Evolutionary conservation across 352 stramenopile species (phyloP).

Genomic region (Phytophthora uliginosa): DNA sequence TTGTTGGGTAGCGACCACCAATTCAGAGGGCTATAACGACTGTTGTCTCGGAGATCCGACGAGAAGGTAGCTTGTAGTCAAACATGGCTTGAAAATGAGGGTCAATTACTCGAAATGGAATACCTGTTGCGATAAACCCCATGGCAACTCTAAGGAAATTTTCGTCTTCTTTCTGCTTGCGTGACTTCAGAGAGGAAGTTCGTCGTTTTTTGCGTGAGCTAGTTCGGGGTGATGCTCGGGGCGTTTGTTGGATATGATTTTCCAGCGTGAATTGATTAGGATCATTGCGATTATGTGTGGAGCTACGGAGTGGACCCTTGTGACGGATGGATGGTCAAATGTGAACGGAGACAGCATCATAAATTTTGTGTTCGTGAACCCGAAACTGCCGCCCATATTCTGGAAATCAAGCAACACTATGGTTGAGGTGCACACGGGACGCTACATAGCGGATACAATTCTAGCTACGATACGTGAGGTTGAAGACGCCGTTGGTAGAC

Average conservation of each 20-base stretch:
- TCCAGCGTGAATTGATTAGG: neutral
- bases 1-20: no score
- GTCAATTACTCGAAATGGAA: no score
- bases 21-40: no score
- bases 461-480: neutral
- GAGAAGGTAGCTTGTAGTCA: no score
- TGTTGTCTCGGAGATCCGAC: no score
- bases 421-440: neutral
- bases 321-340: conserved; percentile 22
- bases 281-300: neutral
- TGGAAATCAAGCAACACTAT: conserved; percentile 11
- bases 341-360: conserved; percentile 16
- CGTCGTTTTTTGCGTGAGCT: no score
- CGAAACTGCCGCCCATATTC: conserved; percentile 3
- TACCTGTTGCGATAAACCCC: no score
- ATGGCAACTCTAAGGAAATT: no score
- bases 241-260: neutral
- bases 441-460: conserved; percentile 14
- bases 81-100: no score
- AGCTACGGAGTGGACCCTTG: neutral
- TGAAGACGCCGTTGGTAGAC: neutral
- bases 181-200: no score
- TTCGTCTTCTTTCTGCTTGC: no score
- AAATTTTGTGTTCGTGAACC: conserved; percentile 19
- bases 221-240: no score